phyloP scores from a whole-genome alignment of 805 yeast genomes.

The Suhomyces xylopsoci region DNA sequence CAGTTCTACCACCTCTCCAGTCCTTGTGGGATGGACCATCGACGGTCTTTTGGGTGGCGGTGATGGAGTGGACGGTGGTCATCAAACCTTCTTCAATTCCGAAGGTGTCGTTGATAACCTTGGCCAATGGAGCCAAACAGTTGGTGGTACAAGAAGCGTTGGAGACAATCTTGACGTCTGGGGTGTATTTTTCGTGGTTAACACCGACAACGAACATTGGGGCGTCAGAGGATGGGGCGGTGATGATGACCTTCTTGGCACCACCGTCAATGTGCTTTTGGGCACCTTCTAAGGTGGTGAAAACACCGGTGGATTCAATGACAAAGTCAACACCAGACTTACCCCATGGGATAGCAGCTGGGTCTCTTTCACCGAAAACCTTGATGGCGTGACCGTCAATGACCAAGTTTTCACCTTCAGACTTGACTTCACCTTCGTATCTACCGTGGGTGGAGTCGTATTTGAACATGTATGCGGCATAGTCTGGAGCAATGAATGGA shows the following conservation, averaged over 20 bases:
- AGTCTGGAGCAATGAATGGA: conserved; percentile 34
- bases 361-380: conserved; percentile 35
- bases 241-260: conserved; percentile 34
- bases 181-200: conserved; percentile 31
- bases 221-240: conserved; percentile 35
- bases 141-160: conserved; percentile 38
- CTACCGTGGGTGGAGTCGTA: conserved; percentile 37
- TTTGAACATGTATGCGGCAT: conserved; percentile 37
- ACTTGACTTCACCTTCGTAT: conserved; percentile 27
- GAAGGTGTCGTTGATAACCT: conserved; percentile 33
- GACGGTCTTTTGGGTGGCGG: conserved; percentile 37
- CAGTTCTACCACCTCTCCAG: conserved; percentile 41
- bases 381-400: conserved; percentile 27
- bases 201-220: conserved; percentile 38
- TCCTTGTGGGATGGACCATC: conserved; percentile 39
- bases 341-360: conserved; percentile 34
- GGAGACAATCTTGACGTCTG: conserved; percentile 31
- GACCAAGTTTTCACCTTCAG: conserved; percentile 22
- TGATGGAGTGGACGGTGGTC: conserved; percentile 38
- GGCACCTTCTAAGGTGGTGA: conserved; percentile 34
- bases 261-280: conserved; percentile 37
- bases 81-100: conserved; percentile 36
- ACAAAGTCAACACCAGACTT: conserved; percentile 30
- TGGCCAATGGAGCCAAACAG: conserved; percentile 38
- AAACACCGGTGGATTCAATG: conserved; percentile 35